These are phyloP conservation scores for Flaveria robusta DNA, from an alignment of 129 eudicot species.

Conservation along the genomic window DNA sequence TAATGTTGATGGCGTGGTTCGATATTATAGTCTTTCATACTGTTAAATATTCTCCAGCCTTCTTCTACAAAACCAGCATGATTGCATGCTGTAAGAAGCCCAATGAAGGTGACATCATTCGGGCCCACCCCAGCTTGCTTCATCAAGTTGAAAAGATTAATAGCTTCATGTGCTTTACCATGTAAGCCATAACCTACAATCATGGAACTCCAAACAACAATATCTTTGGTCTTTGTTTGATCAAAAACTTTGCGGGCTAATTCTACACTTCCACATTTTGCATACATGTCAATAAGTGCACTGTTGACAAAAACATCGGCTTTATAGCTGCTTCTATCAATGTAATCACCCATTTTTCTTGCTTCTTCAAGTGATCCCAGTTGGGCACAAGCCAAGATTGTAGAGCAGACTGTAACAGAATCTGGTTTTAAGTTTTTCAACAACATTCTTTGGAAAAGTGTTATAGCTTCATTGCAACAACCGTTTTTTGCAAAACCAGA, in stretches of 20 bases:
- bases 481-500: conserved; percentile 80
- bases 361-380: conserved; percentile 71
- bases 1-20: conserved; percentile 74
- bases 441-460: conserved; percentile 57
- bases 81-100: conserved; percentile 78
- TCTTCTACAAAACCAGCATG: conserved; percentile 78
- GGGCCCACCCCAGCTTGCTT: conserved; percentile 47
- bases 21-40: conserved; percentile 57
- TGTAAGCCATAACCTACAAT: conserved; percentile 77
- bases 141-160: conserved; percentile 63
- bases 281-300: conserved; percentile 86
- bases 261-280: conserved; percentile 78
- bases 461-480: conserved; percentile 53
- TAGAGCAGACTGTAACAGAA: conserved; percentile 55
- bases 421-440: conserved; percentile 54
- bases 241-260: conserved; percentile 63
- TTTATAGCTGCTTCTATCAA: conserved; percentile 34
- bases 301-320: conserved; percentile 52
- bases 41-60: conserved; percentile 58
- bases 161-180: conserved; percentile 65
- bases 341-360: conserved; percentile 54
- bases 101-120: conserved; percentile 75
- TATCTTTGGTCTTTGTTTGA: conserved; percentile 48
- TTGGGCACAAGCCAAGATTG: conserved; percentile 71
- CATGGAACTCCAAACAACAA: conserved; percentile 90